A percentile compares a stretch with the other conserved stretches of the same genome.
Conservation (phyloP, 2,329 filamentous ascomycete genomes). For the Cercospora sojina region DNA sequence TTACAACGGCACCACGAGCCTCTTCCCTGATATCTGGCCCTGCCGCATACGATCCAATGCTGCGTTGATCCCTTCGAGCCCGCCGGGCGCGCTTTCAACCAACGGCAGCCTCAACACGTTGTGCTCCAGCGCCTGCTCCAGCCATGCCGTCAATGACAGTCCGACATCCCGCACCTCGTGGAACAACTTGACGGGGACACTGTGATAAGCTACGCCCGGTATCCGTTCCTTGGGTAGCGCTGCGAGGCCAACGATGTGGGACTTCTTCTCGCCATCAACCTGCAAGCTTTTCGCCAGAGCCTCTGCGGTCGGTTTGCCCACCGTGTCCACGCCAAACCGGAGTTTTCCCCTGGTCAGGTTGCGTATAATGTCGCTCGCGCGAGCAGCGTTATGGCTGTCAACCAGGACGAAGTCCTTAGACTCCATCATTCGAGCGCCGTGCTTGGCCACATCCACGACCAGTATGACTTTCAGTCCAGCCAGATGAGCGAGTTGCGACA, state of each 20-base stretch:
- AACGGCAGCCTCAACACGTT: conserved; percentile 14
- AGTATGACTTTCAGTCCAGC: conserved; percentile 45
- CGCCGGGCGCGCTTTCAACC: conserved; percentile 19
- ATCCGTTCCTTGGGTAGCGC: conserved; percentile 60
- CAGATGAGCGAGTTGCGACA: conserved; percentile 42
- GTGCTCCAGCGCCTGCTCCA: conserved; percentile 20
- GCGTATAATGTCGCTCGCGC: conserved; percentile 22
- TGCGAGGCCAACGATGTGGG: conserved; percentile 63
- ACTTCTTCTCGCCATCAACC: conserved; percentile 4
- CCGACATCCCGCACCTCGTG: conserved; percentile 50
- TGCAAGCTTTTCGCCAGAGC: conserved; percentile 18
- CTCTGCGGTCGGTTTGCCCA: conserved; percentile 23
- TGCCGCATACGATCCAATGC: conserved; percentile 24
- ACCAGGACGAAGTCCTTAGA: conserved; percentile 20
- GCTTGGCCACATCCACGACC: conserved; percentile 48
- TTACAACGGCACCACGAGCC: conserved; percentile 24
- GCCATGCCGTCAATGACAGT: conserved; percentile 19
- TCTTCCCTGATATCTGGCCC: conserved; percentile 23
- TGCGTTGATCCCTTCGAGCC: conserved; percentile 22
- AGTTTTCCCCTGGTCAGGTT: conserved; percentile 15
- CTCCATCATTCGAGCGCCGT: conserved; percentile 23
- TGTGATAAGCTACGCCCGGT: conserved; percentile 56
- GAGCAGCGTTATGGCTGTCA: conserved; percentile 22
- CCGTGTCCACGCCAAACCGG: conserved; percentile 25
- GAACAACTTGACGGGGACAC: conserved; percentile 71